These are phyloP conservation scores for Rutstroemia sp. DNA, from an alignment of 2,329 filamentous ascomycete species.

Conservation along the genomic window DNA sequence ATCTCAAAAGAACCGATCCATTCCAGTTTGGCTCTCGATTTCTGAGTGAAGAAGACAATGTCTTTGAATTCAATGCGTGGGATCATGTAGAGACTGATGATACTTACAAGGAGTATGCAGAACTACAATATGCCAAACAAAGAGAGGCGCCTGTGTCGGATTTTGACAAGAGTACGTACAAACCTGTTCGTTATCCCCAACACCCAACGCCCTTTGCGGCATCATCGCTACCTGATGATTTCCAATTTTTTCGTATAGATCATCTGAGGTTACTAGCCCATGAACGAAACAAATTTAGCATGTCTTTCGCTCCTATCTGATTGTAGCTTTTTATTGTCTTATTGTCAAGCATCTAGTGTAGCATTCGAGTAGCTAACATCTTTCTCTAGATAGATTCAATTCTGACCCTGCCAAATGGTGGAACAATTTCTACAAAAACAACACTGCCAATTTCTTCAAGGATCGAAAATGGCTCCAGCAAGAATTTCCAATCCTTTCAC, in stretches of 20 bases:
- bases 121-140: constrained; percentile 78
- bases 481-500: constrained; percentile 83
- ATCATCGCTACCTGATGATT: constrained; percentile 51
- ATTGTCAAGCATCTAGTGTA: constrained; percentile 8
- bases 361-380: constrained; percentile 33
- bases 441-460: constrained; percentile 97
- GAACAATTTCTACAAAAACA: constrained; percentile 98
- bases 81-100: constrained; percentile 94
- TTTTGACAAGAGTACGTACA: constrained; percentile 72
- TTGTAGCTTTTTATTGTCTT: constrained; percentile 22
- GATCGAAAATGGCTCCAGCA: constrained; percentile 95
- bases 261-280: constrained; percentile 50
- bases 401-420: constrained; percentile 89
- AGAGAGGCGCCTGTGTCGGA: constrained; percentile 81
- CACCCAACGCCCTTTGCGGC: constrained; percentile 11
- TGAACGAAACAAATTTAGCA: constrained; percentile 52
- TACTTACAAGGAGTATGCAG: constrained; percentile 77
- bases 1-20: constrained; percentile 81
- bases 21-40: constrained; percentile 93
- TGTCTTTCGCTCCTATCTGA: constrained; percentile 74
- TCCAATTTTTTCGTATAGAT: constrained; percentile 45
- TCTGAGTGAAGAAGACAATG: constrained; percentile 76
- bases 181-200: constrained; percentile 1
- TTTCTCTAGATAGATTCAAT: constrained; percentile 67
- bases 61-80: constrained; percentile 98